Evolutionary conservation across 768 basidiomycete species (phyloP).

Genomic region (Melanogaster broomeanus): DNA sequence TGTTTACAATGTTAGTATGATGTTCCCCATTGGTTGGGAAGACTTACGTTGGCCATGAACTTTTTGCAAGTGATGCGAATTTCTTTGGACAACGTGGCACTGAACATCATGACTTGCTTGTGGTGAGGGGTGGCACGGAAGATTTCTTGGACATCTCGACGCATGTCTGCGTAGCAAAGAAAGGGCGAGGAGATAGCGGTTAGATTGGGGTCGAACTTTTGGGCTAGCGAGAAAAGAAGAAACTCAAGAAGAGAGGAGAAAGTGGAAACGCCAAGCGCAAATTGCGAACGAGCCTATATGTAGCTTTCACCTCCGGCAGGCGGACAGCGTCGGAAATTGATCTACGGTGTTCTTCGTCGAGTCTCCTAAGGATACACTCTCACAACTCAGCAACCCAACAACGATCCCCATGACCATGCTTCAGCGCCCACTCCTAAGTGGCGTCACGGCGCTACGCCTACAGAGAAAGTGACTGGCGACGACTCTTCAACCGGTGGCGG

Average conservation of each 20-base stretch:
- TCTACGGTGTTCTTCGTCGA: slow-evolving; percentile 38
- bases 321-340: slow-evolving; percentile 35
- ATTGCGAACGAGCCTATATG: slow-evolving; percentile 15
- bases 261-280: slow-evolving; percentile 13
- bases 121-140: slow-evolving; percentile 98
- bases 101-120: slow-evolving; percentile 99
- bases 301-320: slow-evolving; percentile 24
- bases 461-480: slow-evolving; percentile 40
- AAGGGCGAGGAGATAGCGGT: slow-evolving; percentile 59
- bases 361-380: slow-evolving; percentile 26
- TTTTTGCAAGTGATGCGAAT: slow-evolving; percentile 98
- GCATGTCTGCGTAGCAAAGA: slow-evolving; percentile 84
- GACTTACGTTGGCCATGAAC: slow-evolving; percentile 96
- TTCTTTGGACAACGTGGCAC: slow-evolving; percentile 96
- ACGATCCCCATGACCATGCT: slow-evolving; percentile 39
- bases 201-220: slow-evolving; percentile 58
- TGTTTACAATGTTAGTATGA: neutral
- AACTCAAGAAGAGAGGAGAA: slow-evolving; percentile 41
- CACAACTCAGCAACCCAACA: slow-evolving; percentile 39
- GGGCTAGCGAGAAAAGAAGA: slow-evolving; percentile 52
- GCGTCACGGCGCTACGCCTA: slow-evolving; percentile 39
- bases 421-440: slow-evolving; percentile 39
- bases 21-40: neutral
- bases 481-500: slow-evolving; percentile 35
- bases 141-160: slow-evolving; percentile 99